Evolutionary conservation across 805 yeast genomes (phyloP), one percentile per base, ranked within the genome.

Genomic region (Hanseniaspora hatyaiensis): DNA sequence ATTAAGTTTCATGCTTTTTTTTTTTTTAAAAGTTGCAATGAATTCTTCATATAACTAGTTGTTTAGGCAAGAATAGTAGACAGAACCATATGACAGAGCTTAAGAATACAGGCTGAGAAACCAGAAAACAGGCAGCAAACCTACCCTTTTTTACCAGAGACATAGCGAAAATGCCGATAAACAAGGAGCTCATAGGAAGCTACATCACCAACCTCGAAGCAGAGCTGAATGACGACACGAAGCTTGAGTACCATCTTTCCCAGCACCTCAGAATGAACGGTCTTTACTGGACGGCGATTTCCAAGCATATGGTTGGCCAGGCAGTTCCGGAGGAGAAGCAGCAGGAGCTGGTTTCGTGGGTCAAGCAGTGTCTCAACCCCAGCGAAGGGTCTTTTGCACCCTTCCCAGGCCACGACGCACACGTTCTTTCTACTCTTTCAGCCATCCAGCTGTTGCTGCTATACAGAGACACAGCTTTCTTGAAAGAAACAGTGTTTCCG

Each of bases 181-280:
- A 48, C 69, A 72, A n/a, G 16, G 11, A 15, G 1, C 18, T 43
- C 3, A 34, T 43, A 33, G 22, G 18, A 8, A 34, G 20, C 20
- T 43, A 33, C 23, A 39, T 33, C 3, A 23, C 19, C 13, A n/a
- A 33, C 2, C 15, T 40, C 11, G 31, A 24, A 9, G 16, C 6
- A 16, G 30, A 15, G 4, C 13, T 39, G 13, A 39, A 40, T 40
- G 34, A 38, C 23, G 41, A 34, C 18, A 22, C 28, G 9, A 24
- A 43, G 8, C 18, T 43, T 8, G 47, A 43, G 6, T 88, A 86
- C 63, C 86, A 95, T 92, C 63, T 88, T 44, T 75, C 85, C 9
- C 97, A 92, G 57, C 97, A 92, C 61, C 68, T 92, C 42, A 71
- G 96, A 28, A 64, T 92, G 70, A 86, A 84, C 57, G 98, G 97